Percentiles rank a stretch among this genome's conserved stretches.
phyloP scores from a whole-genome alignment of 495 filamentous ascomycete species.

The Aspergillus asperescens region DNA sequence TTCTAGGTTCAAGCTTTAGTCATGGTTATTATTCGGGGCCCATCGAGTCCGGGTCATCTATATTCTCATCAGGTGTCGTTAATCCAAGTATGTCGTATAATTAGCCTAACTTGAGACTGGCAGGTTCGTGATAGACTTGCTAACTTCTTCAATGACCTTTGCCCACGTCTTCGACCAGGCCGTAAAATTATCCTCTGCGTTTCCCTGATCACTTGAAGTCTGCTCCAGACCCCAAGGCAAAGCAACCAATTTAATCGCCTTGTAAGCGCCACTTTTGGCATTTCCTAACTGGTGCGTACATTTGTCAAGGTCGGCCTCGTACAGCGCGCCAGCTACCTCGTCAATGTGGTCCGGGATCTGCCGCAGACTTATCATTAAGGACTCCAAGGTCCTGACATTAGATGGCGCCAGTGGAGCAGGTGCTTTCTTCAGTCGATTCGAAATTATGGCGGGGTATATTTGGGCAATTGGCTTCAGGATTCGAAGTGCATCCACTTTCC shows the following conservation, averaged over 20 bases:
- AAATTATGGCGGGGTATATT: conserved; percentile 37
- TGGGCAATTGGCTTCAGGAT: conserved; percentile 40
- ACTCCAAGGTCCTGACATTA: conserved; percentile 24
- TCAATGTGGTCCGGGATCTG: conserved; percentile 42
- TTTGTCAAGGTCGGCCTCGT: conserved; percentile 35
- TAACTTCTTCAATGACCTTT: conserved; percentile 43
- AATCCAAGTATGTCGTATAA: background rate
- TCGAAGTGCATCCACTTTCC: conserved; percentile 36
- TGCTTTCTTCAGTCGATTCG: conserved; percentile 32
- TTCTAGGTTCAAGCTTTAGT: conserved; percentile 3
- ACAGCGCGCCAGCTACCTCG: conserved; percentile 46
- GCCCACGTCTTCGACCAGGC: conserved; percentile 46
- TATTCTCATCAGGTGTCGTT: background rate
- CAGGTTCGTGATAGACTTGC: conserved; percentile 23
- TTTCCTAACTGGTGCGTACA: conserved; percentile 25
- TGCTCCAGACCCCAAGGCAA: conserved; percentile 22
- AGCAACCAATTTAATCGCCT: conserved; percentile 25
- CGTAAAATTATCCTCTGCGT: conserved; percentile 41
- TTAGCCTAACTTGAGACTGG: background rate
- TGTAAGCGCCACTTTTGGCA: conserved; percentile 25
- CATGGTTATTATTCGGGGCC: background rate
- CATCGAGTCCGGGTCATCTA: background rate
- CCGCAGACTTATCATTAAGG: conserved; percentile 30
- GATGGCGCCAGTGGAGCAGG: conserved; percentile 10
- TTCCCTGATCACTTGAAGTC: conserved; percentile 13